phyloP scores from a whole-genome alignment of 768 basidiomycete species.

The Favolaschia claudopus region DNA sequence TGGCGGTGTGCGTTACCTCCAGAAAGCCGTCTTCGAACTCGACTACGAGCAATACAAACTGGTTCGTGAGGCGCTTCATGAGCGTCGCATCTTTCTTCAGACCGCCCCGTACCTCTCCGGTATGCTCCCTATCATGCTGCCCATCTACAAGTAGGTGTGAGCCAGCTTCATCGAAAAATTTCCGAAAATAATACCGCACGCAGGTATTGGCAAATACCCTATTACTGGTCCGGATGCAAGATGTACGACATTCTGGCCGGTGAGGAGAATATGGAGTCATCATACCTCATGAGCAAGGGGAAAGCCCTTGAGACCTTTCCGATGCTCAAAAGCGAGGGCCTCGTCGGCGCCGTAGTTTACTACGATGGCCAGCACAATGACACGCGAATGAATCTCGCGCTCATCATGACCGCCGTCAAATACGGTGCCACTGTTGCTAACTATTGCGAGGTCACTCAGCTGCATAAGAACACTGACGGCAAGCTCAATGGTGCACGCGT shows the following conservation, averaged over 20 bases:
- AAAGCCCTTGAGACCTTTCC: slow-evolving; percentile 96
- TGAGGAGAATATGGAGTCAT: slow-evolving; percentile 94
- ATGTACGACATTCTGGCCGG: slow-evolving; percentile 96
- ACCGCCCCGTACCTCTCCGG: slow-evolving; percentile 92
- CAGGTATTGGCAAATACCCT: slow-evolving; percentile 96
- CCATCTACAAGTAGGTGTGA: slow-evolving; percentile 83
- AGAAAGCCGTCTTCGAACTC: slow-evolving; percentile 94
- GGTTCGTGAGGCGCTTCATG: slow-evolving; percentile 93
- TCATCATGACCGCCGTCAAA: slow-evolving; percentile 94
- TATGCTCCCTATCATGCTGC: slow-evolving; percentile 97
- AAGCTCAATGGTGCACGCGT: slow-evolving; percentile 79
- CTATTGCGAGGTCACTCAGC: slow-evolving; percentile 83
- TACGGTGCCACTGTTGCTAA: slow-evolving; percentile 89
- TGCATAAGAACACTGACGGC: slow-evolving; percentile 73
- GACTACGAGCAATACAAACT: slow-evolving; percentile 98
- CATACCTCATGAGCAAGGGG: slow-evolving; percentile 94
- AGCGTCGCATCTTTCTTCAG: slow-evolving; percentile 92
- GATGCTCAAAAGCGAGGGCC: slow-evolving; percentile 91
- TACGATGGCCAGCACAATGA: slow-evolving; percentile 99
- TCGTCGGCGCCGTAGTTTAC: slow-evolving; percentile 95
- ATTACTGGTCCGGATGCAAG: slow-evolving; percentile 95
- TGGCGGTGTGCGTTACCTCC: slow-evolving; percentile 96
- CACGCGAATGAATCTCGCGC: slow-evolving; percentile 95
- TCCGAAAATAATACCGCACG: slow-evolving; percentile 11
- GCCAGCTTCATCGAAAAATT: background rate